Conservation (phyloP, 176 grass and related monocot genomes). For the Aegilops speltoides region DNA sequence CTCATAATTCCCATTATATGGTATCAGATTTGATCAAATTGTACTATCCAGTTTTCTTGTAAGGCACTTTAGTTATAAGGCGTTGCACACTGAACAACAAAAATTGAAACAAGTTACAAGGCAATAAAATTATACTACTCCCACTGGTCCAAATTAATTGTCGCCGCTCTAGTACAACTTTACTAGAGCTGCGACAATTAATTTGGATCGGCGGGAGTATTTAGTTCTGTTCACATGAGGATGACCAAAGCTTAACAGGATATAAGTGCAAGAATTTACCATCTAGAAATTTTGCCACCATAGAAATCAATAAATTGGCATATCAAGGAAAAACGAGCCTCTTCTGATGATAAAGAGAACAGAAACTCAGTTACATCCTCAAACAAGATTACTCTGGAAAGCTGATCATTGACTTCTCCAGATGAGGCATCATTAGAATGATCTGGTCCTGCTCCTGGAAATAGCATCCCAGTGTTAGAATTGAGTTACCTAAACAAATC, state of each 20-base stretch:
- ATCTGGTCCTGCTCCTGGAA: conserved; percentile 35
- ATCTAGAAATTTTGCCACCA: conserved; percentile 85
- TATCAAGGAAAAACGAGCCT: conserved; percentile 81
- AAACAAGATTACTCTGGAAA: conserved; percentile 95
- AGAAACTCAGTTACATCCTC: conserved; percentile 82
- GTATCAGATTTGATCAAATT: conserved; percentile 1
- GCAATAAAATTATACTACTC: not conserved
- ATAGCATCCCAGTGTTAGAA: conserved; percentile 11
- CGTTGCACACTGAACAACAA: not conserved
- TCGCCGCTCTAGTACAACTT: too few relatives aligned
- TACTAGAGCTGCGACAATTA: too few relatives aligned
- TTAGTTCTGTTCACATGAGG: not conserved
- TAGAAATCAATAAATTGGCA: conserved; percentile 98
- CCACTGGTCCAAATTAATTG: too few relatives aligned
- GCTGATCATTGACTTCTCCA: conserved; percentile 69
- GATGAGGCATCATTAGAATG: conserved; percentile 40
- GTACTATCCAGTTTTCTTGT: not conserved
- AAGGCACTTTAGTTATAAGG: not conserved
- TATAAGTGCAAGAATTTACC: conserved; percentile 46
- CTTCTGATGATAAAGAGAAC: conserved; percentile 88
- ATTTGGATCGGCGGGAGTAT: not conserved
- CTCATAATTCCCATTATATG: not conserved
- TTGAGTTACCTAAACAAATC: conserved; percentile 27
- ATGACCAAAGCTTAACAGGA: conserved; percentile 13
- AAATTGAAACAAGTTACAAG: not conserved